Base-by-base conservation (phyloP, 306 rosid genomes). In the Prinsepia uniflora region DNA sequence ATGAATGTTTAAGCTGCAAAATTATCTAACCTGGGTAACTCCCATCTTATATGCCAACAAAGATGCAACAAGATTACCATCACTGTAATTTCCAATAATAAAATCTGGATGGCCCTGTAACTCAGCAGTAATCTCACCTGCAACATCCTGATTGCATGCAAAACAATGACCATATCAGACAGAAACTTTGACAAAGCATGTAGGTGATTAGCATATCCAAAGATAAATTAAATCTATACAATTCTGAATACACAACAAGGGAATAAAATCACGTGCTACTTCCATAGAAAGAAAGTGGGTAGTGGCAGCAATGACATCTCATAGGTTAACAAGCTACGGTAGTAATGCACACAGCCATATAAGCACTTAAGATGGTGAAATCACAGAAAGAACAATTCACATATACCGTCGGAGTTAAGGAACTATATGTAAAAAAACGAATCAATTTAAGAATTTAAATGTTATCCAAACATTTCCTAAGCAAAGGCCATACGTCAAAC, bases 81-180 rank as follows among this genome's bases (percentile, higher is more conserved):
- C 98, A 80, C 96, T 94, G 83, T 94, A 94, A 82, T 94, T 94
- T 78, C 98, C 96, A 45, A 90, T 90, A 73, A 94, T 87, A 74
- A 94, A 89, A 83, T 94, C 97, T 45, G 97, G 97, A 75, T 60
- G 14, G 58, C 90, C 89, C 77, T 87, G 92, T 73, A 94, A 80
- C 87, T 90, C 92, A 30, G 96, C 98, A 58, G 68, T 39, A 68
- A 94, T 84, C 83, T 94, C 96, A 77, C 92, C 76, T 0, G 87
- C 95, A 45, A 63, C 98, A 76, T 94, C 98, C 97, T 94, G 86
- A 72, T 63, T 41, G 62, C 41, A 74, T 54, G 67, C 24, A 46
- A 39, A 67, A 78, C 73, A 84, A 73, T 66, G 56, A 68, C n/a
- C 13, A 22, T 19, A 30, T 42, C 47, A 59, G 67, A 61, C 65